These are phyloP conservation scores for Suillus plorans DNA, from an alignment of 768 basidiomycete species.

Conservation along the genomic window DNA sequence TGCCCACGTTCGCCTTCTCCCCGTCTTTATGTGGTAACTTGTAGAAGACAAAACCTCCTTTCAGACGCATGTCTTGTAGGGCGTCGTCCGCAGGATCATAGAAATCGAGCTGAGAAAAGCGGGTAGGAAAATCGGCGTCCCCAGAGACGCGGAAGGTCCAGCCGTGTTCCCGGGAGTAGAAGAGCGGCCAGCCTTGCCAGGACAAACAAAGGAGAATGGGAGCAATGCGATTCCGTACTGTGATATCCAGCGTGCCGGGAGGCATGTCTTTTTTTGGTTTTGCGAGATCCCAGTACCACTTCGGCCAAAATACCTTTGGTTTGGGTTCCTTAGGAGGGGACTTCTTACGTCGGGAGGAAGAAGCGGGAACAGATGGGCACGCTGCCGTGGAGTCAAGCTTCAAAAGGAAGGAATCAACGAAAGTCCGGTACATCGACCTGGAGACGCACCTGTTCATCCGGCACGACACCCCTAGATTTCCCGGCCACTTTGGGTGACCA, in stretches of 20 bases:
- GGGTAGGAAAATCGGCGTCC: constrained; percentile 42
- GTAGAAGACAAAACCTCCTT: constrained; percentile 67
- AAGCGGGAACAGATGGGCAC: neutral
- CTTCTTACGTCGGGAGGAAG: constrained; percentile 26
- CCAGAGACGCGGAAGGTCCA: constrained; percentile 85
- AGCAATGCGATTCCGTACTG: constrained; percentile 77
- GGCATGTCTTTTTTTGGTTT: constrained; percentile 66
- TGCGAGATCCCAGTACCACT: constrained; percentile 94
- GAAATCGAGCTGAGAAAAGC: constrained; percentile 53
- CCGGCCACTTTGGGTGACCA: constrained; percentile 88
- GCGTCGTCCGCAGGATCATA: constrained; percentile 59
- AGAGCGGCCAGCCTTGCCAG: constrained; percentile 86
- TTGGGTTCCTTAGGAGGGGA: constrained; percentile 33
- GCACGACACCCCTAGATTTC: constrained; percentile 61
- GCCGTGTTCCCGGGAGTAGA: constrained; percentile 82
- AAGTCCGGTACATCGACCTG: neutral
- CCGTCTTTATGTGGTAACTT: constrained; percentile 97
- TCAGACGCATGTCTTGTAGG: constrained; percentile 49
- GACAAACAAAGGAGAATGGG: constrained; percentile 84
- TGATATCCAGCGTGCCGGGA: constrained; percentile 80
- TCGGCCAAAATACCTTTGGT: constrained; percentile 75
- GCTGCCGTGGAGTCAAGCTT: constrained; percentile 60
- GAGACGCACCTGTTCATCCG: constrained; percentile 27
- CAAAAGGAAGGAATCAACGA: constrained; percentile 6
- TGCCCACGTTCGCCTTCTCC: constrained; percentile 93